Evolutionary conservation across 192 early-diverging fungal genomes (phyloP).

Genomic region (Coemansia sp.): DNA sequence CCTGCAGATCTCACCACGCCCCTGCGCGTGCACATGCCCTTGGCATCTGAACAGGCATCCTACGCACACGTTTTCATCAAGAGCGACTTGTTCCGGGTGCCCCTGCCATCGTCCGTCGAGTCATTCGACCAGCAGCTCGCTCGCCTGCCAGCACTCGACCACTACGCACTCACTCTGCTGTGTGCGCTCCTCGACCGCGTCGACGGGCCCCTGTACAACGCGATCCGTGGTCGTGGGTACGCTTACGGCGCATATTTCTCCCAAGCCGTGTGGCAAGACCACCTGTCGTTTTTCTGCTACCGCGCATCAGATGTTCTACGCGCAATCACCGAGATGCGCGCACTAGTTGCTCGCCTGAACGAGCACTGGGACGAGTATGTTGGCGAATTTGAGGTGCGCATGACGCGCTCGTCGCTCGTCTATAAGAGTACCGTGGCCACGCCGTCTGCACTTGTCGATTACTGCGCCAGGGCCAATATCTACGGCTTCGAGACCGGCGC

Average conservation of each 20-base stretch:
- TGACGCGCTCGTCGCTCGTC: slow-evolving; percentile 29
- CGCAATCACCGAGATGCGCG: slow-evolving; percentile 23
- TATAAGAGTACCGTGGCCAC: slow-evolving; percentile 5
- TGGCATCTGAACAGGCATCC: slow-evolving; percentile 52
- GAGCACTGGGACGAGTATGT: slow-evolving; percentile 37
- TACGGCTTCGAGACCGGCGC: slow-evolving; percentile 22
- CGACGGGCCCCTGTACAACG: slow-evolving; percentile 76
- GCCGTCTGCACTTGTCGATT: not conserved
- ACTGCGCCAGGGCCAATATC: slow-evolving; percentile 13
- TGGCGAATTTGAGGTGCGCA: slow-evolving; percentile 40
- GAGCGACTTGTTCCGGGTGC: slow-evolving; percentile 27
- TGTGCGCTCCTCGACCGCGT: slow-evolving; percentile 65
- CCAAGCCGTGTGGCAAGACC: slow-evolving; percentile 57
- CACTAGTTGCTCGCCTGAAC: slow-evolving; percentile 13
- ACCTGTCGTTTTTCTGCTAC: slow-evolving; percentile 36
- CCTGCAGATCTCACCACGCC: slow-evolving; percentile 37
- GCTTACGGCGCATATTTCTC: slow-evolving; percentile 69
- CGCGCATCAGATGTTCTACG: slow-evolving; percentile 33
- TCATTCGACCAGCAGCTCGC: slow-evolving; percentile 39
- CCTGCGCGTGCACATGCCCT: slow-evolving; percentile 46
- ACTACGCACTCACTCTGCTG: slow-evolving; percentile 59
- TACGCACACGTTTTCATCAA: slow-evolving; percentile 41
- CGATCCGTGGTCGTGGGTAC: slow-evolving; percentile 70
- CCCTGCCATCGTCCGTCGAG: slow-evolving; percentile 6
- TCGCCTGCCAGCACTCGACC: slow-evolving; percentile 47